These are phyloP conservation scores for Fusarium transvaalense DNA, from an alignment of 2,329 filamentous ascomycete species.

Conservation along the genomic window DNA sequence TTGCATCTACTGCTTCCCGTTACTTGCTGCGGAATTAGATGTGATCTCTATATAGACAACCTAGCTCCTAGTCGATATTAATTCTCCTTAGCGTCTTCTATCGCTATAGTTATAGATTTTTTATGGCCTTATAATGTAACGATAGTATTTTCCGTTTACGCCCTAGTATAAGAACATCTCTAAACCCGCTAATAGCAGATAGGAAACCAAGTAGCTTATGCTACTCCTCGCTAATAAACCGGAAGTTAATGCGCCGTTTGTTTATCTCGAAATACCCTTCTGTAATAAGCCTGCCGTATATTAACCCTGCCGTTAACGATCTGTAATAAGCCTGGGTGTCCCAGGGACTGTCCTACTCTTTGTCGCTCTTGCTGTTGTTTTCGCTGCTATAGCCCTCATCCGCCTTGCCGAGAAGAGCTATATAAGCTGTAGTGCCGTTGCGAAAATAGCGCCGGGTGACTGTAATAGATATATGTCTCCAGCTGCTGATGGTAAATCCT, in stretches of 20 bases:
- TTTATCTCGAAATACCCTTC: neutral
- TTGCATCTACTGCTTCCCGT: neutral
- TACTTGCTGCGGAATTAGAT: neutral
- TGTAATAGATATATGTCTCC: constrained; percentile 1
- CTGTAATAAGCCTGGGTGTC: neutral
- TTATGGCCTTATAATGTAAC: neutral
- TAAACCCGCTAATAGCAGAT: neutral
- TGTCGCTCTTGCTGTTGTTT: neutral
- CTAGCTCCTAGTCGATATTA: neutral
- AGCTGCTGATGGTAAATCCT: constrained; percentile 9
- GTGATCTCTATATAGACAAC: neutral
- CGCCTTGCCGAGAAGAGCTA: neutral
- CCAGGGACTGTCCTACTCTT: neutral
- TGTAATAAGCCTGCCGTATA: neutral
- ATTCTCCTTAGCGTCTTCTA: neutral
- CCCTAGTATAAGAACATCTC: neutral
- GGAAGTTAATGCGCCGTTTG: neutral
- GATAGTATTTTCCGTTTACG: neutral
- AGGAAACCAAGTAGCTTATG: neutral
- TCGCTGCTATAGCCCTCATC: constrained; percentile 4
- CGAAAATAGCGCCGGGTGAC: constrained; percentile 1
- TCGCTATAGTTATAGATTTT: neutral
- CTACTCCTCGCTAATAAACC: neutral
- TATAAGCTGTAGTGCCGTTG: neutral
- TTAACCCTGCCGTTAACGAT: neutral